Percentiles rank a stretch among this genome's conserved stretches.
phyloP scores from a whole-genome alignment of 1,139 yeast species.

The Blastobotrys arbuscula region DNA sequence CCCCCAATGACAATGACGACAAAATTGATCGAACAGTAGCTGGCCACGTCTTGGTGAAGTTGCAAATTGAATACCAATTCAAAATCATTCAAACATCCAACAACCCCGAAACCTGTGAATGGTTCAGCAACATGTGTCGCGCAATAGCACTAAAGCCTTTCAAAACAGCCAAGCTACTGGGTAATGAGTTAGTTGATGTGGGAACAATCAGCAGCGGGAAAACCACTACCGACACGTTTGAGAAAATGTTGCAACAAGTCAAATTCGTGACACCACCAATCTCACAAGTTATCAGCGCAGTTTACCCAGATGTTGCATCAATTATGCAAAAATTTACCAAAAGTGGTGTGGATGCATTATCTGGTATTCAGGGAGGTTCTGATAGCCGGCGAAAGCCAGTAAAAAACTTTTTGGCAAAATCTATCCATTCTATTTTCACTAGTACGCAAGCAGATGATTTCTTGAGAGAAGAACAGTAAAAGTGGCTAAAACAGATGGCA shows the following conservation, averaged over 20 bases:
- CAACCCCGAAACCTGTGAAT: constrained; percentile 21
- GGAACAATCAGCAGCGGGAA: constrained; percentile 42
- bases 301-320: constrained; percentile 20
- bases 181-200: constrained; percentile 37
- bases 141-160: constrained; percentile 24
- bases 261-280: constrained; percentile 41
- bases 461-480: not conserved
- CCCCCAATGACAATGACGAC: not conserved
- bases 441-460: constrained; percentile 21
- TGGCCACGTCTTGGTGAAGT: constrained; percentile 10
- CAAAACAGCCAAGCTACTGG: constrained; percentile 17
- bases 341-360: constrained; percentile 21
- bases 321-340: constrained; percentile 17
- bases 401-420: constrained; percentile 19
- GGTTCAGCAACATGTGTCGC: constrained; percentile 23
- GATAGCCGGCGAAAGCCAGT: constrained; percentile 11
- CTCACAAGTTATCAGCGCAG: constrained; percentile 18
- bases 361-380: constrained; percentile 16
- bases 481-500: too few relatives aligned
- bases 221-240: constrained; percentile 37
- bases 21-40: constrained; percentile 1
- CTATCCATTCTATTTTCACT: constrained; percentile 19
- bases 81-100: constrained; percentile 21
- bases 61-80: constrained; percentile 20
- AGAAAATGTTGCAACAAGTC: constrained; percentile 42